Conservation (phyloP, 768 basidiomycete species). For the Pleurotus giganteus region DNA sequence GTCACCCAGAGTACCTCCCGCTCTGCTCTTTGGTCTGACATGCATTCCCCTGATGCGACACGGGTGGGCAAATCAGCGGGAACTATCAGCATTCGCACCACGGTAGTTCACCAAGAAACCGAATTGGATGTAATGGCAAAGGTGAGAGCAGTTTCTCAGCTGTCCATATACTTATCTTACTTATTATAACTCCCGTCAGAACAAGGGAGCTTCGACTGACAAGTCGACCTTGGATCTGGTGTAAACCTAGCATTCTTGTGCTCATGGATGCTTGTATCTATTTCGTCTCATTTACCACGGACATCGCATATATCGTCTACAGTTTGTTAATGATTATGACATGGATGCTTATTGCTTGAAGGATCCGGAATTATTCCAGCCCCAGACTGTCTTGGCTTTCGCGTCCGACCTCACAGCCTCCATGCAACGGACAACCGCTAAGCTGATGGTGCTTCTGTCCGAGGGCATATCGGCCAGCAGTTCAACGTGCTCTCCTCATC, state of each 20-base stretch:
- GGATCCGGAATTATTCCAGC: no score
- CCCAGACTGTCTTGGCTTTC: no score
- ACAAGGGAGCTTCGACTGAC: neutral
- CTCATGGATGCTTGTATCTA: neutral
- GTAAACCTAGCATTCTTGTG: neutral
- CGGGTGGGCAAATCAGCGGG: neutral
- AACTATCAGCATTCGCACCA: neutral
- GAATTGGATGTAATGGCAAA: neutral
- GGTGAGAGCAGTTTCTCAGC: neutral
- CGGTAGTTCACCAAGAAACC: neutral
- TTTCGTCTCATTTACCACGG: neutral
- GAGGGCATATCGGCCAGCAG: no score
- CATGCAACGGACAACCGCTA: no score
- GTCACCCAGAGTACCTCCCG: neutral
- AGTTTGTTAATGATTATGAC: neutral
- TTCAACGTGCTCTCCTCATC: no score
- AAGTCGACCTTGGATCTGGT: neutral
- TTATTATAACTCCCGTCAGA: neutral
- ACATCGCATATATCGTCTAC: neutral
- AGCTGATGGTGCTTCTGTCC: no score
- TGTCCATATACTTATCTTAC: neutral
- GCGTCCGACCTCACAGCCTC: no score
- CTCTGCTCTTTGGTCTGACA: constrained; percentile 15
- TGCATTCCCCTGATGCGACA: neutral
- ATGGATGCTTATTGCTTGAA: no score